These are phyloP conservation scores for Termitomyces sp. DNA, from an alignment of 768 basidiomycete species.

Conservation along the genomic window DNA sequence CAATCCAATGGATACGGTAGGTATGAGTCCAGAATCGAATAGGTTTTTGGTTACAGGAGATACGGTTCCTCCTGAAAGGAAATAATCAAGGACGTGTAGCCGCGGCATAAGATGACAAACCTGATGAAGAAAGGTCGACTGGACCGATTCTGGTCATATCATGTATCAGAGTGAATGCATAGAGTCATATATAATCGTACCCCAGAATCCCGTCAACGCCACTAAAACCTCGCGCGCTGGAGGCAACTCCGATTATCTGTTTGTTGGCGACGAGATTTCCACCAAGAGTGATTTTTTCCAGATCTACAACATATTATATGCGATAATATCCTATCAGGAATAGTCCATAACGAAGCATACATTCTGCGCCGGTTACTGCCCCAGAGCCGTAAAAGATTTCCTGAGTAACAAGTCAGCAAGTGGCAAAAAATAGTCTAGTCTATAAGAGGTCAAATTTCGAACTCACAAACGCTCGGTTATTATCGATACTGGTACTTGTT, in stretches of 20 bases:
- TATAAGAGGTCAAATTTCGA: not conserved
- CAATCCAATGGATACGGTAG: slow-evolving; percentile 41
- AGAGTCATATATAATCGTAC: slow-evolving; percentile 13
- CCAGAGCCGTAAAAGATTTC: slow-evolving; percentile 52
- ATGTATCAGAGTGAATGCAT: not conserved
- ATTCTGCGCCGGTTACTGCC: slow-evolving; percentile 46
- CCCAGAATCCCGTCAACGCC: slow-evolving; percentile 51
- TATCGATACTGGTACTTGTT: slow-evolving; percentile 37
- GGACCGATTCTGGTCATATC: slow-evolving; percentile 39
- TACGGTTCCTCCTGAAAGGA: slow-evolving; percentile 25
- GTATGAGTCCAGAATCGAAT: slow-evolving; percentile 39
- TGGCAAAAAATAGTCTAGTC: not conserved
- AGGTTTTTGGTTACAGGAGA: slow-evolving; percentile 59
- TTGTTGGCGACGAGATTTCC: slow-evolving; percentile 34
- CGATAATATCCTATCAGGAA: not conserved
- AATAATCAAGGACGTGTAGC: not conserved
- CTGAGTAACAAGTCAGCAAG: slow-evolving; percentile 17
- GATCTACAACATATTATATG: slow-evolving; percentile 23
- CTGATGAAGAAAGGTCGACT: slow-evolving; percentile 29
- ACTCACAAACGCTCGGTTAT: slow-evolving; percentile 27
- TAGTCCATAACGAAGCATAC: slow-evolving; percentile 20
- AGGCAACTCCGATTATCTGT: slow-evolving; percentile 44
- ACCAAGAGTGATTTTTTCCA: slow-evolving; percentile 40
- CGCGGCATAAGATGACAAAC: not conserved
- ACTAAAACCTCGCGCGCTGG: slow-evolving; percentile 33